A percentile compares a stretch with the other conserved stretches of the same genome.
These are phyloP conservation scores for Sapria himalayana DNA, from an alignment of 345 rosid species.

Conservation along the genomic window DNA sequence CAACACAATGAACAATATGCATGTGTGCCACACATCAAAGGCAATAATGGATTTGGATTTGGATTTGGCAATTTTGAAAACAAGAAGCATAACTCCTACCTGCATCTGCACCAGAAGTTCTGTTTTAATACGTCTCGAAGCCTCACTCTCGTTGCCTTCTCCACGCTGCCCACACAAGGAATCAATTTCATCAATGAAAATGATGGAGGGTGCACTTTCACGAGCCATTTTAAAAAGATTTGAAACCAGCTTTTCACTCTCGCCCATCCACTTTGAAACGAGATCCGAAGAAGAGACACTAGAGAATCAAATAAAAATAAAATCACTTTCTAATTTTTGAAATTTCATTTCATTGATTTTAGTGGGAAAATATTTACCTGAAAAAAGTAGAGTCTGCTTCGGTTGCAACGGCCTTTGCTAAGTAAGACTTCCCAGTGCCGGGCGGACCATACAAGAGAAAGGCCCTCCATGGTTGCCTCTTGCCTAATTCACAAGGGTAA, in stretches of 20 bases:
- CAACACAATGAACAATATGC: too few relatives aligned
- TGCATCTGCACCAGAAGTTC: slow-evolving; percentile 99
- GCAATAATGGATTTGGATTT: too few relatives aligned
- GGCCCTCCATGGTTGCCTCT: slow-evolving; percentile 89
- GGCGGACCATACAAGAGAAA: slow-evolving; percentile 86
- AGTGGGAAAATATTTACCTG: too few relatives aligned
- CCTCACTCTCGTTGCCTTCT: slow-evolving; percentile 94
- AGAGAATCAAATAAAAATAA: slow-evolving; percentile 7
- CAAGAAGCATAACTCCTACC: too few relatives aligned
- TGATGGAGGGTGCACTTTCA: slow-evolving; percentile 85
- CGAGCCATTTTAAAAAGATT: slow-evolving; percentile 91
- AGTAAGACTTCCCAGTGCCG: slow-evolving; percentile 86
- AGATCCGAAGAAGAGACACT: slow-evolving; percentile 90
- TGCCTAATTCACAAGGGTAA: too few relatives aligned
- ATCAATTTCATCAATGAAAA: slow-evolving; percentile 86
- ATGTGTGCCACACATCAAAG: too few relatives aligned
- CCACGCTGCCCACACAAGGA: slow-evolving; percentile 85
- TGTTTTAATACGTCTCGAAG: slow-evolving; percentile 86
- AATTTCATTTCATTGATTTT: too few relatives aligned
- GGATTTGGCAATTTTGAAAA: too few relatives aligned
- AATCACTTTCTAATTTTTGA: too few relatives aligned
- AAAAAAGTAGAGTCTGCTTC: slow-evolving; percentile 90
- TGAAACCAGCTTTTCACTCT: slow-evolving; percentile 86
- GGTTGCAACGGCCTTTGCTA: slow-evolving; percentile 93
- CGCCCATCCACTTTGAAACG: slow-evolving; percentile 98